Evolutionary conservation across 495 filamentous ascomycete species (phyloP), one percentile per base, ranked within the genome.

Genomic region (Bombardia bombarda): DNA sequence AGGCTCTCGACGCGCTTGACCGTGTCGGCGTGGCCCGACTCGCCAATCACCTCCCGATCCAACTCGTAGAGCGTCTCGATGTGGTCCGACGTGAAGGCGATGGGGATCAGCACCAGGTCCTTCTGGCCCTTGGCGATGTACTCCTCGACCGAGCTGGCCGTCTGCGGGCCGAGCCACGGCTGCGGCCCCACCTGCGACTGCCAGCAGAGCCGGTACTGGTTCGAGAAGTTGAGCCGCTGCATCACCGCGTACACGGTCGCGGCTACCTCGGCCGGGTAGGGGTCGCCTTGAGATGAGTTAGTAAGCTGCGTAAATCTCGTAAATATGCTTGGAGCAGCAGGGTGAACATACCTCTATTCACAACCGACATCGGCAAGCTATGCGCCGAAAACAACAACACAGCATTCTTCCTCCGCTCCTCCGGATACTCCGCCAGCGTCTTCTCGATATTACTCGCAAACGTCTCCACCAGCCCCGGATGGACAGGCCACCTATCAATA

Each of bases 211-310:
- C 93, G 80, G 63, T 93, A 97, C 2, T 86, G 85, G 67, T 99
- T 92, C 50, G 74, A 77, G 61, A 88, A 84, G 7, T 80, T 80
- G 9, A 99, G 76, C 19, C 85, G 74, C 54, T 92, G 79, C 87
- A 95, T 95, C 5, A 99, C 93, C 3, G 93, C 90, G 53, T 95
- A 81, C 5, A 96, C 92, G 5, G 93, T 97, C n/a, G 93, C 93
- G 3, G 82, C 92, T 4, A 99, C 93, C 62, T 99, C 93, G 21
- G 90, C 85, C 1, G 93, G 92, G 54, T 99, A 99, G 4, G 93
- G 86, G 50, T 99, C 93, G 35, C 92, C 84, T 87, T 67, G 17
- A 9, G 7, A 24, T 53, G 25, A 38, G 13, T 18, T 30, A 18
- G 17, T 55, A 26, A 9, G 10, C n/a, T 34, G 18, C n/a, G n/a